These are phyloP conservation scores for Pseudozyma sp. DNA, from an alignment of 1,284 basidiomycete genomes.

Conservation along the genomic window DNA sequence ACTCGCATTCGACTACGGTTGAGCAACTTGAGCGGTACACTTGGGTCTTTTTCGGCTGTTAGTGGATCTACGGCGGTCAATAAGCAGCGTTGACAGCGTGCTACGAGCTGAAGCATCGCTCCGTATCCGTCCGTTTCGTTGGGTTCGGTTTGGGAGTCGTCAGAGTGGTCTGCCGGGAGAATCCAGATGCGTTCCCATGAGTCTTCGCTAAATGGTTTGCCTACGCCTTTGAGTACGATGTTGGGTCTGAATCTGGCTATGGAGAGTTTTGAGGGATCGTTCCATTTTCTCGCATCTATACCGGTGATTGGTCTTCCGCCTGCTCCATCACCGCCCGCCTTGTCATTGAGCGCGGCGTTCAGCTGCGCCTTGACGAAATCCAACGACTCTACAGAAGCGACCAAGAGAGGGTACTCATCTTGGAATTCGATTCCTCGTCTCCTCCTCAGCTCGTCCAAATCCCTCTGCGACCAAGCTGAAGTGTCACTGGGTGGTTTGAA, in stretches of 20 bases:
- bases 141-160: too few species aligned
- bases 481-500: conserved; percentile 50
- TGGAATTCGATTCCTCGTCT: conserved; percentile 55
- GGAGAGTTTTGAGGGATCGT: conserved; percentile 7
- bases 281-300: conserved; percentile 20
- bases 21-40: conserved; percentile 52
- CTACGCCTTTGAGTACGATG: conserved; percentile 29
- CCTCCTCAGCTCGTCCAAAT: conserved; percentile 26
- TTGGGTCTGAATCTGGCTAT: conserved; percentile 57
- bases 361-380: conserved; percentile 37
- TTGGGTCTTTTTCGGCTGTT: conserved; percentile 49
- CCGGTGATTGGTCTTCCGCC: conserved; percentile 25
- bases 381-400: conserved; percentile 49
- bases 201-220: conserved; percentile 46
- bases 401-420: conserved; percentile 59
- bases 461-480: background rate
- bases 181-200: conserved; percentile 55
- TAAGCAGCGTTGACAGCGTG: conserved; percentile 55
- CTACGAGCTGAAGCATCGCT: conserved; percentile 50
- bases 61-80: conserved; percentile 57
- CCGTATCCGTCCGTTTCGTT: background rate
- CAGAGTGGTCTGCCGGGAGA: conserved; percentile 3
- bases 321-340: background rate
- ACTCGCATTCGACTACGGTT: conserved; percentile 38
- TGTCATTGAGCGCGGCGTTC: conserved; percentile 6